Evolutionary conservation across 2,329 filamentous ascomycete genomes (phyloP), one percentile per base, ranked within the genome.

Genomic region (Beauveria australis): DNA sequence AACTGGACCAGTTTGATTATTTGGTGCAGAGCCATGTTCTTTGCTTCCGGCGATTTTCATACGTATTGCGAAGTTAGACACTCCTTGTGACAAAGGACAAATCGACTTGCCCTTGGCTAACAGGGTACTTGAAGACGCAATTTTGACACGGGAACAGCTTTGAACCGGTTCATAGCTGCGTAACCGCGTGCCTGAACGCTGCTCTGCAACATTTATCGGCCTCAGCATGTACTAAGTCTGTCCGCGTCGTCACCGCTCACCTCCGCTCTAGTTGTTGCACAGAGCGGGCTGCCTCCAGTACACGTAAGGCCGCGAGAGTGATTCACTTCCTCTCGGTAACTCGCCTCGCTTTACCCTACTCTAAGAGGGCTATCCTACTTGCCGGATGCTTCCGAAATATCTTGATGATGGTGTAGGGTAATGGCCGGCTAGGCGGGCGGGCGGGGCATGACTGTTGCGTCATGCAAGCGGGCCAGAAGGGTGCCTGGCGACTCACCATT

Each of bases 391-490:
- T 37, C 33, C 33, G 33, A 16, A 37, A 37, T 26, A 43, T 43
- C 41, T 10, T 24, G 43, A 46, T 5, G 19, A 46, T 30, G 28
- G 33, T 54, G 10, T 19, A 54, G 52, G 52, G 52, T 54, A 54
- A 3, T 37, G 12, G 12, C 33, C 1, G 33, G 33, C 12, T 16
- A 37, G 30, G 40, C 30, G 10, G 18, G 10, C 44, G 14, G 55
- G 47, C 47, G 33, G 46, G 55, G 55, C 47, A 14, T 14, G 53
- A 10, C 43, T 59, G 55, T 59, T 59, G 56, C 56, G 56, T 59
- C 56, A 59, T 59, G 56, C 37, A 59, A 40, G 47, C 56, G 47
- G 26, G 16, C 47, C 56, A 52, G 56, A 59, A 59, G 56, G 56
- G 56, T 52, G 56, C 56, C 56, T 59, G 56, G 47, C 30, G 47